These are phyloP conservation scores for Medicago lupulina DNA, from an alignment of 306 rosid genomes.

Conservation along the genomic window DNA sequence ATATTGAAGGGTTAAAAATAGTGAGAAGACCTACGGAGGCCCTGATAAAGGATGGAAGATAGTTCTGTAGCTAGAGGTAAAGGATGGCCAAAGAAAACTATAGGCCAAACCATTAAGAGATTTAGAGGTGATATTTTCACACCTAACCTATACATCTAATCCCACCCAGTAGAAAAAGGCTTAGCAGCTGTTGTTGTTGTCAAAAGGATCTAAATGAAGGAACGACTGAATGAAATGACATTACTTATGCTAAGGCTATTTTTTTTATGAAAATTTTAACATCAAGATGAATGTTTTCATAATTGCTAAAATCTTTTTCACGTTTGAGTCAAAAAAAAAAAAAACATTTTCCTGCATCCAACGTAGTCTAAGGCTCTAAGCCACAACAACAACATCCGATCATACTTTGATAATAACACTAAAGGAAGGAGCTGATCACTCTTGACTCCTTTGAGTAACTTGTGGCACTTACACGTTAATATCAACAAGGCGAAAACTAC, in stretches of 20 bases:
- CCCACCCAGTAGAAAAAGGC: neutral
- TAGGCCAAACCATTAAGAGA: neutral
- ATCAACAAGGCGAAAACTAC: conserved; percentile 96
- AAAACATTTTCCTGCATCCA: conserved; percentile 18
- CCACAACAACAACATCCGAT: conserved; percentile 25
- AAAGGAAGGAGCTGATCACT: conserved; percentile 8
- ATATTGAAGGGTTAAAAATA: conserved; percentile 3
- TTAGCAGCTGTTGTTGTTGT: neutral
- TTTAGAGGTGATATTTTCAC: neutral
- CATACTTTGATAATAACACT: conserved; percentile 19
- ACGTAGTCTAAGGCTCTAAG: conserved; percentile 14
- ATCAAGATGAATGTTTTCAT: conserved; percentile 20
- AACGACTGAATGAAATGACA: conserved; percentile 27
- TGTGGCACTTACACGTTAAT: conserved; percentile 62
- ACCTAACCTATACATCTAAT: neutral
- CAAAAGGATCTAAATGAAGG: conserved; percentile 33
- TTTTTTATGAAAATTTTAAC: conserved; percentile 23
- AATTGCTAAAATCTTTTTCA: conserved; percentile 24
- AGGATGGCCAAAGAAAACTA: neutral
- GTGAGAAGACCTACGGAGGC: conserved; percentile 1
- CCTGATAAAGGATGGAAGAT: neutral
- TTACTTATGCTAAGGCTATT: conserved; percentile 9
- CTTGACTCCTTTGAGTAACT: conserved; percentile 37
- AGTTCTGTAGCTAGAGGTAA: conserved; percentile 2
- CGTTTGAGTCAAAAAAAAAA: neutral